These are phyloP conservation scores for Tricholomella constricta DNA, from an alignment of 768 basidiomycete genomes.

Conservation along the genomic window DNA sequence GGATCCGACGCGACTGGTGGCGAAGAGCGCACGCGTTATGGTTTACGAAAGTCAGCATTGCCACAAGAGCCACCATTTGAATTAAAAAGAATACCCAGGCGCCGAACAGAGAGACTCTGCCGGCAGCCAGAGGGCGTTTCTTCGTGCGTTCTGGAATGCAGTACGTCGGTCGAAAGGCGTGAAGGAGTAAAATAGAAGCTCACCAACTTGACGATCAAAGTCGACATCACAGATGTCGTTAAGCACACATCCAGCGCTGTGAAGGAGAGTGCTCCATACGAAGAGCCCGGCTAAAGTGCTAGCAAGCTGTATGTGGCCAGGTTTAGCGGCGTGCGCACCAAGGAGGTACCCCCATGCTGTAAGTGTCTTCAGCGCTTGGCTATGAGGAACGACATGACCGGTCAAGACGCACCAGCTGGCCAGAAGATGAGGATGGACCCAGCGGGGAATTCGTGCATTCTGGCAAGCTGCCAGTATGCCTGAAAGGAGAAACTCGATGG, in stretches of 20 bases:
- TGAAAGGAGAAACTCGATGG: neutral
- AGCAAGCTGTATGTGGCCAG: neutral
- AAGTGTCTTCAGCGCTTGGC: neutral
- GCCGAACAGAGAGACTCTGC: slow-evolving; percentile 27
- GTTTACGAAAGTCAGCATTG: neutral
- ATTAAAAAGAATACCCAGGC: slow-evolving; percentile 11
- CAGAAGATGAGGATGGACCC: slow-evolving; percentile 9
- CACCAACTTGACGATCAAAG: slow-evolving; percentile 8
- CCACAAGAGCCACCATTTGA: neutral
- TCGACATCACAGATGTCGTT: slow-evolving; percentile 10
- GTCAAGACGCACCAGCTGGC: slow-evolving; percentile 7
- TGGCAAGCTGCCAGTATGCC: slow-evolving; percentile 4
- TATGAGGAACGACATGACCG: no score
- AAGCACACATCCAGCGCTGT: slow-evolving; percentile 11
- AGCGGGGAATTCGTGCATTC: slow-evolving; percentile 11
- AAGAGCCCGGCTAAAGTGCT: neutral
- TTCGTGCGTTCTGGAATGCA: slow-evolving; percentile 30
- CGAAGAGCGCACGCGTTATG: no score
- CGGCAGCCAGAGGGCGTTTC: slow-evolving; percentile 29
- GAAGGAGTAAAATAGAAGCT: neutral
- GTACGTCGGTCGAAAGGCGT: no score
- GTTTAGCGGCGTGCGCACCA: slow-evolving; percentile 4
- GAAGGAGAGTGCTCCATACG: slow-evolving; percentile 8
- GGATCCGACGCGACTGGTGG: no score
- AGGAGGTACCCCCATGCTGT: slow-evolving; percentile 9